Evolutionary conservation across 2,329 filamentous ascomycete genomes (phyloP).

Genomic region (Scytalidium sp.): DNA sequence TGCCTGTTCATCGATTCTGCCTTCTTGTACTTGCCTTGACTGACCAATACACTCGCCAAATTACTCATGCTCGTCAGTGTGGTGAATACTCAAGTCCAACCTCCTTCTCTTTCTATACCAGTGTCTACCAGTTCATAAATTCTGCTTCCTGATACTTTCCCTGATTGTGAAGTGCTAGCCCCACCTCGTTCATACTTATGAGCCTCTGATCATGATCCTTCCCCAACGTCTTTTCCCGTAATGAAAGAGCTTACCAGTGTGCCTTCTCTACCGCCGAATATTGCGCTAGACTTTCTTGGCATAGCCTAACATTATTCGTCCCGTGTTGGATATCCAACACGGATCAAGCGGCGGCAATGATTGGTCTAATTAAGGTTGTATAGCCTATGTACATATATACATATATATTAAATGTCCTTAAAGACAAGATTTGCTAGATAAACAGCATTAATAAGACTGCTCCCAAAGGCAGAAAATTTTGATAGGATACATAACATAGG

Average conservation of each 20-base stretch:
- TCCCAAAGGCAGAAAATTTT: too few species aligned
- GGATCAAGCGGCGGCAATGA: too few species aligned
- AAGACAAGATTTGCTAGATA: too few species aligned
- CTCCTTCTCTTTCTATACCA: slow-evolving; percentile 11
- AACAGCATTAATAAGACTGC: too few species aligned
- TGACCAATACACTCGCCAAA: slow-evolving; percentile 4
- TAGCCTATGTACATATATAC: too few species aligned
- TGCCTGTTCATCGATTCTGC: slow-evolving; percentile 5
- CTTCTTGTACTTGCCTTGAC: slow-evolving; percentile 7
- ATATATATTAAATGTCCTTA: too few species aligned
- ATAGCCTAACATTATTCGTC: too few species aligned
- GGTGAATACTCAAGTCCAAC: slow-evolving; percentile 16
- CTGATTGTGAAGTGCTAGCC: background rate
- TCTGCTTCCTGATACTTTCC: slow-evolving; percentile 3
- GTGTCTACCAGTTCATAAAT: slow-evolving; percentile 3
- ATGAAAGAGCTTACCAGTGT: slow-evolving; percentile 3
- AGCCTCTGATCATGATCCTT: background rate
- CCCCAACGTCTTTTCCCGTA: slow-evolving; percentile 1
- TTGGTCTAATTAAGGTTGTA: too few species aligned
- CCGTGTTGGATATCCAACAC: too few species aligned
- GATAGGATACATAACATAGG: too few species aligned
- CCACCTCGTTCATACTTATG: background rate
- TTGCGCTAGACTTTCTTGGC: slow-evolving; percentile 3
- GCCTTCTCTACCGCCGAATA: slow-evolving; percentile 2
- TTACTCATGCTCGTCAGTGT: slow-evolving; percentile 6